phyloP scores from a whole-genome alignment of 2,329 filamentous ascomycete species.

The Intubia oerlemansii region DNA sequence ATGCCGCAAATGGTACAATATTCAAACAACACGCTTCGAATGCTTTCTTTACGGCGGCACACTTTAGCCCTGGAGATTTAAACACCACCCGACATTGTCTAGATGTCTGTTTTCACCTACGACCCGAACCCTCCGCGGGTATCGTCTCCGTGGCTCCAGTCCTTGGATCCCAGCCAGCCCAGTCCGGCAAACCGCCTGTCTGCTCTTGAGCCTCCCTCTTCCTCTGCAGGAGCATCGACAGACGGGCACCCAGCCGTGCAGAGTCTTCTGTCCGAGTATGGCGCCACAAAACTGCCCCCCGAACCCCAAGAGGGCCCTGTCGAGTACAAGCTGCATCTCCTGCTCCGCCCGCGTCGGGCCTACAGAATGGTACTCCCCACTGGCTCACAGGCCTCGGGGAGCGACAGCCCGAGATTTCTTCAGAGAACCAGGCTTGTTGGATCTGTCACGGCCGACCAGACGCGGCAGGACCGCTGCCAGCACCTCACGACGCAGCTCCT shows the following conservation, averaged over 20 bases:
- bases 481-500: constrained; percentile 87
- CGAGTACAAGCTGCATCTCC: constrained; percentile 87
- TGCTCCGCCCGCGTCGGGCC: constrained; percentile 55
- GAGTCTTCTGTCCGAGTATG: constrained; percentile 34
- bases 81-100: not conserved
- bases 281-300: constrained; percentile 57
- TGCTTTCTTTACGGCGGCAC: constrained; percentile 2
- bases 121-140: constrained; percentile 75
- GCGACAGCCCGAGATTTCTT: constrained; percentile 10
- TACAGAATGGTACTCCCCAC: constrained; percentile 50
- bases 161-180: not conserved
- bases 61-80: not conserved
- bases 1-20: too few relatives aligned
- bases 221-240: too few relatives aligned
- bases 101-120: constrained; percentile 89
- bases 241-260: constrained; percentile 9
- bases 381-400: constrained; percentile 11
- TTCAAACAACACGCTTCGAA: constrained; percentile 2
- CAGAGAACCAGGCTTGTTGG: constrained; percentile 9
- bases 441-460: constrained; percentile 25
- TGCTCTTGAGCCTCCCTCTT: constrained; percentile 2
- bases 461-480: constrained; percentile 64
- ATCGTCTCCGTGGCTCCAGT: constrained; percentile 69
- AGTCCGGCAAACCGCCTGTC: constrained; percentile 8
- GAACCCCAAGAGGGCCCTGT: constrained; percentile 89